Conservation (phyloP, 768 basidiomycete species). For the Leccinum subtestaceum region DNA sequence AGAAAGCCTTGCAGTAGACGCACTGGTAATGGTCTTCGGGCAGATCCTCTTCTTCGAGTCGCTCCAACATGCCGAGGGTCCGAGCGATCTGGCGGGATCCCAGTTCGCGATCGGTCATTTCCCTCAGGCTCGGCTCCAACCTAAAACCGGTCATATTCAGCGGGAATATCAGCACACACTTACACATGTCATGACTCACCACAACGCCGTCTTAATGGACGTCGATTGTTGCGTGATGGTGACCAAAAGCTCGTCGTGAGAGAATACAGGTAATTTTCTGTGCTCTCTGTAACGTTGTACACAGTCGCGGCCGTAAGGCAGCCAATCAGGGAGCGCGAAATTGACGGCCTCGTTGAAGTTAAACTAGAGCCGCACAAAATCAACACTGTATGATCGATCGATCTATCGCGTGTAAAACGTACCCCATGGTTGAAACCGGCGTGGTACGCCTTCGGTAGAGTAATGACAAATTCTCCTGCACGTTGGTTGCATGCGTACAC, state of each 20-base stretch:
- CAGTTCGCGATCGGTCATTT: conserved; percentile 88
- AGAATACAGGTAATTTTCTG: conserved; percentile 93
- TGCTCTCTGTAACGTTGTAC: conserved; percentile 89
- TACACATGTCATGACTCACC: conserved; percentile 50
- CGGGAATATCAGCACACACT: conserved; percentile 18
- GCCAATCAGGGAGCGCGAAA: conserved; percentile 96
- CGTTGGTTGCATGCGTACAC: conserved; percentile 96
- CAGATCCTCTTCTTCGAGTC: conserved; percentile 74
- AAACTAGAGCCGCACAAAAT: conserved; percentile 51
- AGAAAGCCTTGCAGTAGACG: conserved; percentile 87
- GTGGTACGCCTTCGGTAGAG: conserved; percentile 97
- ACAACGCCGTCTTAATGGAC: conserved; percentile 88
- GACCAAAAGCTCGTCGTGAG: conserved; percentile 93
- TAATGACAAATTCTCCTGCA: conserved; percentile 96
- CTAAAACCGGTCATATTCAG: conserved; percentile 40
- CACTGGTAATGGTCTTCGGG: conserved; percentile 97
- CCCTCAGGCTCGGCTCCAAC: conserved; percentile 78
- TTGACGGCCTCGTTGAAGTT: conserved; percentile 99
- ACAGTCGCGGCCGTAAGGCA: conserved; percentile 82
- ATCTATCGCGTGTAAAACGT: conserved; percentile 38
- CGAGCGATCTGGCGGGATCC: conserved; percentile 63
- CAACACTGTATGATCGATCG: conserved; percentile 22
- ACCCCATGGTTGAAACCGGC: conserved; percentile 98
- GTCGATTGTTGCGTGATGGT: conserved; percentile 97
- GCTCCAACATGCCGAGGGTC: conserved; percentile 57